Conservation (phyloP, 805 yeast species). For the Zygoascus ofunaensis region DNA sequence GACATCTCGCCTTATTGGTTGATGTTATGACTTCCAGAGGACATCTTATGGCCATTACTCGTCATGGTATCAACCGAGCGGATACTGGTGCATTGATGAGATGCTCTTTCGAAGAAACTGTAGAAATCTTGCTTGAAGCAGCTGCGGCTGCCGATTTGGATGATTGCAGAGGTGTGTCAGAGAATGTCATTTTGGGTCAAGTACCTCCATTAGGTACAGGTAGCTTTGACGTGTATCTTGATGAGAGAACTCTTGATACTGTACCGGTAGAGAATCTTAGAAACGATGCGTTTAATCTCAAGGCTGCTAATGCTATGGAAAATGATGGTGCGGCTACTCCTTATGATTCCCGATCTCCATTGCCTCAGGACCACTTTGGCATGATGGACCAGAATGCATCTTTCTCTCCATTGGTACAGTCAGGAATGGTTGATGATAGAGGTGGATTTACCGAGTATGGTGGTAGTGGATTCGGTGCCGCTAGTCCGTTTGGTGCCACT, state of each 20-base stretch:
- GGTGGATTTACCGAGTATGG: constrained; percentile 89
- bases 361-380: constrained; percentile 23
- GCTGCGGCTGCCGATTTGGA: constrained; percentile 97
- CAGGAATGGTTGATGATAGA: constrained; percentile 70
- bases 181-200: constrained; percentile 95
- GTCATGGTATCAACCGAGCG: constrained; percentile 98
- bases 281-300: constrained; percentile 37
- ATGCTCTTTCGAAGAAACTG: constrained; percentile 98
- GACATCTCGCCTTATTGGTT: constrained; percentile 95
- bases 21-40: constrained; percentile 99
- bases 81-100: constrained; percentile 99
- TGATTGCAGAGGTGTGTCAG: constrained; percentile 98
- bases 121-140: constrained; percentile 93
- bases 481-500: constrained; percentile 44
- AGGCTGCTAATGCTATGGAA: constrained; percentile 71
- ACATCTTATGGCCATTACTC: constrained; percentile 95
- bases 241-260: constrained; percentile 70
- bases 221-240: constrained; percentile 89
- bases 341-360: constrained; percentile 58
- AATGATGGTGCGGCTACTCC: constrained; percentile 93
- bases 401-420: constrained; percentile 86
- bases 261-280: constrained; percentile 43
- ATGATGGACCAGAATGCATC: constrained; percentile 50
- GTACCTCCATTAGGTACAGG: constrained; percentile 99
- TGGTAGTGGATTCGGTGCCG: constrained; percentile 48